Evolutionary conservation across 2,329 filamentous ascomycete species (phyloP).

Genomic region (Nemania abortiva): DNA sequence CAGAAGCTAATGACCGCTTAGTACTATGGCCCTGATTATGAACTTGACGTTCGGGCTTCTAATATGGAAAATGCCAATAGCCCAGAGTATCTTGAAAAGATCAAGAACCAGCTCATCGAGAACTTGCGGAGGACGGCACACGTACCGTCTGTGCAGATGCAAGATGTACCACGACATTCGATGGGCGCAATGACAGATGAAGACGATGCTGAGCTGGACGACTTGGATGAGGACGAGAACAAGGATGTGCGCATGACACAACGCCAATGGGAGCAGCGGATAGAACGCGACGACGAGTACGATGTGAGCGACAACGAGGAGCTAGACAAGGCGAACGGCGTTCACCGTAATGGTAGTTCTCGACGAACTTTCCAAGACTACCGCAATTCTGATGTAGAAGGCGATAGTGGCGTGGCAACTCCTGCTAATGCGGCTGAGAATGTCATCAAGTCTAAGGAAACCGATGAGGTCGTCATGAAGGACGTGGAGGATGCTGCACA

Average conservation of each 20-base stretch:
- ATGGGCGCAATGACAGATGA: constrained; percentile 74
- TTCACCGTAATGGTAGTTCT: constrained; percentile 64
- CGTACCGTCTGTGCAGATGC: constrained; percentile 91
- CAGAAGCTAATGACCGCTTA: constrained; percentile 60
- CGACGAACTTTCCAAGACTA: constrained; percentile 66
- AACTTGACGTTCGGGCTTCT: constrained; percentile 87
- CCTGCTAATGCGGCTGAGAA: constrained; percentile 54
- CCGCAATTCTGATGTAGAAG: constrained; percentile 59
- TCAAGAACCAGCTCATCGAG: constrained; percentile 84
- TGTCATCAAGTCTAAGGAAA: constrained; percentile 53
- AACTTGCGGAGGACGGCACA: constrained; percentile 88
- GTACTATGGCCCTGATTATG: constrained; percentile 93
- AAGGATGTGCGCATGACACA: constrained; percentile 86
- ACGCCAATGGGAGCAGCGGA: constrained; percentile 82
- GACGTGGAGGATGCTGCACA: constrained; percentile 43
- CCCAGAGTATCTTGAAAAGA: constrained; percentile 81
- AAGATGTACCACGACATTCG: constrained; percentile 75
- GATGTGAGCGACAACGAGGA: constrained; percentile 94
- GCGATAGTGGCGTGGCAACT: constrained; percentile 56
- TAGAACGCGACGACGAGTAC: constrained; percentile 82
- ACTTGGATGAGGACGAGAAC: constrained; percentile 86
- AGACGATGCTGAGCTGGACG: constrained; percentile 73
- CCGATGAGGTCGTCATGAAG: constrained; percentile 58
- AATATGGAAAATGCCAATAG: constrained; percentile 95
- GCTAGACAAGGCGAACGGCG: constrained; percentile 77